Evolutionary conservation across 108 stramenopile genomes (phyloP), one percentile per base, ranked within the genome.

Genomic region (Nitzschia sp.): DNA sequence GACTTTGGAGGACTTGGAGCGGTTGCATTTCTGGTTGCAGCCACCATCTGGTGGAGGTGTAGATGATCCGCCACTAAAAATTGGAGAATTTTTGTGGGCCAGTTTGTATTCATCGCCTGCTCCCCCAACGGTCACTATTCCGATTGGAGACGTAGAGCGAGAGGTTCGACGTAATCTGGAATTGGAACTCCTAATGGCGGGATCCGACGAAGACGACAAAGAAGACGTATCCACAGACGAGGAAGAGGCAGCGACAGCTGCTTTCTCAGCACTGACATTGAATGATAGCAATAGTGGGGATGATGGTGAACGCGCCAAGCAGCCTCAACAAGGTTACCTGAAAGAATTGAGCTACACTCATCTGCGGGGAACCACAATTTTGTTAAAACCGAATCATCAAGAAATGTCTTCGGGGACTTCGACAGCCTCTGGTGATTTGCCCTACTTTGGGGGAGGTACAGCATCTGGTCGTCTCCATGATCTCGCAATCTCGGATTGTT

Each of bases 401-500:
- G 68, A 85, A 30, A 66, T 76, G 1, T 60, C 81, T 0, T 79
- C 81, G 11, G 76, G 80, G 26, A 80, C 85, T 46, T 80, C 74
- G n/a, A 50, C 72, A 17, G 52, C 72, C 26, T 81, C 84, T 17
- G 72, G 75, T 1, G 91, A 87, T 62, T 46, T 71, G 30, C 63
- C 53, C 6, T 41, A 48, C 29, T 31, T 67, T 34, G 58, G 38
- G 16, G 73, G 71, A 50, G 35, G 47, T 29, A 19, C 46, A 25
- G 34, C 59, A 21, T 72, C 68, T 22, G 79, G 71, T 16, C 79
- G 93, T 32, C 78, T 91, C 4, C 89, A 94, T 66, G 93, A 94
- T 69, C 68, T 96, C 45, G 81, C 83, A 59, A 87, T 96, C 11
- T 76, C 89, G 5, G 84, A 91, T 68, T 96, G 96, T 71, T 89